These are phyloP conservation scores for Mortierella sp. DNA, from an alignment of 371 early-diverging fungal genomes.

Conservation along the genomic window DNA sequence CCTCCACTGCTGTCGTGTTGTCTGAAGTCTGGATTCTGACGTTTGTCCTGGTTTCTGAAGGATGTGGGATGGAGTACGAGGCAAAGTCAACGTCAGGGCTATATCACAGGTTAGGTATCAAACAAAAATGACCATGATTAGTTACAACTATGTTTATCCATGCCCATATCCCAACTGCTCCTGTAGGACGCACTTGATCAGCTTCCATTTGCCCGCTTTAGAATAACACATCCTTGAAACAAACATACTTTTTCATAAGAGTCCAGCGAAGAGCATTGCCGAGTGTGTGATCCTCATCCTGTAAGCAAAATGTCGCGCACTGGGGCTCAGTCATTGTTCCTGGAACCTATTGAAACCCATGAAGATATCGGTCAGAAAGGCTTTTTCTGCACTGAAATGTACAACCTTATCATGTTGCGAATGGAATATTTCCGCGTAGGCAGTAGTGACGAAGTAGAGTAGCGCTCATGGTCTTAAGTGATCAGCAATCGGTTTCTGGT, in stretches of 20 bases:
- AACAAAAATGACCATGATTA: too few relatives aligned
- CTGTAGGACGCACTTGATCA: too few relatives aligned
- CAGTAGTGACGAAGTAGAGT: too few relatives aligned
- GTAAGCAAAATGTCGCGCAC: slow-evolving; percentile 87
- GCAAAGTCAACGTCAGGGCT: slow-evolving; percentile 95
- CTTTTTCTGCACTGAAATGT: too few relatives aligned
- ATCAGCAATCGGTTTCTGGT: too few relatives aligned
- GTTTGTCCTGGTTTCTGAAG: slow-evolving; percentile 95
- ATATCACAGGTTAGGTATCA: slow-evolving; percentile 11
- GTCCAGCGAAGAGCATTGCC: slow-evolving; percentile 94
- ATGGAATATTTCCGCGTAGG: too few relatives aligned
- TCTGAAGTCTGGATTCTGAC: slow-evolving; percentile 95
- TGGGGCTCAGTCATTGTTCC: slow-evolving; percentile 78
- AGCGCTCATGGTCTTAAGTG: too few relatives aligned
- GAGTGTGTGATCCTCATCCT: slow-evolving; percentile 97
- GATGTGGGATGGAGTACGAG: slow-evolving; percentile 99
- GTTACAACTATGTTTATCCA: too few relatives aligned
- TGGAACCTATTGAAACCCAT: slow-evolving; percentile 60
- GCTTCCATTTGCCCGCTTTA: too few relatives aligned
- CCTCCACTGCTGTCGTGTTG: slow-evolving; percentile 83
- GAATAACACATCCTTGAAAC: not conserved
- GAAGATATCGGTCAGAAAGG: too few relatives aligned
- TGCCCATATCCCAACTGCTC: too few relatives aligned
- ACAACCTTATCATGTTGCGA: too few relatives aligned
- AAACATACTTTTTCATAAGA: slow-evolving; percentile 90